Base-by-base conservation (phyloP, 768 basidiomycete genomes). In the Kwoniella sp. region DNA sequence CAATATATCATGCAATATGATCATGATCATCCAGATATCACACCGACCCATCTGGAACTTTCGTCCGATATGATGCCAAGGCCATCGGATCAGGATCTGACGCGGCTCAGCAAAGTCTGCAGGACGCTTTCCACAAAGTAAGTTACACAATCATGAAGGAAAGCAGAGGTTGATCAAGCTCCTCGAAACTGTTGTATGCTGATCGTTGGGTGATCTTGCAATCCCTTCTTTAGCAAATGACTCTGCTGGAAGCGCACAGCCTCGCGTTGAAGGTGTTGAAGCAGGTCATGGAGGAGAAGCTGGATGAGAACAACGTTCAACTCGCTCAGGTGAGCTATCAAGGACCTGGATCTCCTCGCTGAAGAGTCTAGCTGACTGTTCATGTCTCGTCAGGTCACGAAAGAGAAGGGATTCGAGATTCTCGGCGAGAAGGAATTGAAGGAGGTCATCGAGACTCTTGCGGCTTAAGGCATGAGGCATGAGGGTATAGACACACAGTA, bases 231-330 rank as follows among this genome's bases (percentile, higher is more conserved):
- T 73, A 98, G 95, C 88, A 88, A 87, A 95, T 98, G 88, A 88
- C 90, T 8, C 83, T 98, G 25, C 82, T 85, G 70, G 93, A 96
- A 81, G 96, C 93, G 0, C 92, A 97, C 72, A 84, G 86, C 41
- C 83, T 98, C 68, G 89, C 91, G 2, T 83, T 98, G 58, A 88
- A 87, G 68, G 92, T 98, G 52, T 84, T 98, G 68, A 98, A 99
- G 83, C 93, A 98, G 83, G 96, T 98, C 50, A 99, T 98, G 96
- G 96, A 98, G 81, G 96, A 98, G 83, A 97, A 96, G 81, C 86
- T 99, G 48, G 95, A 98, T 82, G 92, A 96, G 73, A 94, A 97
- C 83, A 98, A 99, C 73, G 94, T 98, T 26, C 94, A 98, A 81
- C 85, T 99, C 15, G 93, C 95, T 58, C 93, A 94, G 85, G 94